Evolutionary conservation across 495 filamentous ascomycete genomes (phyloP), one percentile per base, ranked within the genome.

Genomic region (Penicillium dipodomyicola): DNA sequence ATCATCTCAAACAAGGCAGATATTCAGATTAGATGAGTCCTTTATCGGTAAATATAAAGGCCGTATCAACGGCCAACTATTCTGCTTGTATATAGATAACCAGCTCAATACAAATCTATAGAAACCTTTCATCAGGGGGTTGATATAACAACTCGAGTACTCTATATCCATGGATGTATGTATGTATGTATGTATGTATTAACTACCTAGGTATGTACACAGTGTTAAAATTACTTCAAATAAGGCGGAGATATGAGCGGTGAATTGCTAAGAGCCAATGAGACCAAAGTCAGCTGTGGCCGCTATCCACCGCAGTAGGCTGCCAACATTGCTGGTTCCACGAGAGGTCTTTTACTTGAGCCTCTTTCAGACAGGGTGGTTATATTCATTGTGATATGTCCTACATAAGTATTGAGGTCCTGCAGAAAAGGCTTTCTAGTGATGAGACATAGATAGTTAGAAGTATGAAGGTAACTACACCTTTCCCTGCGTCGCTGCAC

Each of bases 241-340:
- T 7, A 39, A 39, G 35, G 35, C 35, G 35, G 35, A 39, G 35
- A 17, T 3, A 39, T 17, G 2, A 9, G 35, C 35, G 35, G 35
- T 39, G n/a, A 39, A 37, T 12, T 6, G 1, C 8, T 39, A 0
- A 8, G 17, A n/a, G 35, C 35, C 15, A 39, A 17, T 39, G 5
- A 2, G 2, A 17, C 0, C 15, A n/a, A 39, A 17, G 0, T n/a
- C 7, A 2, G 0, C 0, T 9, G 0, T 39, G 35, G 35, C 6
- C 35, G n/a, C 35, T 17, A 39, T 17, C 35, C 2, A 0, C 0
- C 3, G 0, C 35, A 3, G n/a, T 39, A 9, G 0, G 8, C 6
- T 39, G 52, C 33, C 32, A 47, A 29, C 27, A 29, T 29, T 29
- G 7, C 5, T 47, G 32, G 20, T 25, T 23, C 2, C 42, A 25